phyloP scores from a whole-genome alignment of 1,139 yeast species.

The Suhomyces maxii region DNA sequence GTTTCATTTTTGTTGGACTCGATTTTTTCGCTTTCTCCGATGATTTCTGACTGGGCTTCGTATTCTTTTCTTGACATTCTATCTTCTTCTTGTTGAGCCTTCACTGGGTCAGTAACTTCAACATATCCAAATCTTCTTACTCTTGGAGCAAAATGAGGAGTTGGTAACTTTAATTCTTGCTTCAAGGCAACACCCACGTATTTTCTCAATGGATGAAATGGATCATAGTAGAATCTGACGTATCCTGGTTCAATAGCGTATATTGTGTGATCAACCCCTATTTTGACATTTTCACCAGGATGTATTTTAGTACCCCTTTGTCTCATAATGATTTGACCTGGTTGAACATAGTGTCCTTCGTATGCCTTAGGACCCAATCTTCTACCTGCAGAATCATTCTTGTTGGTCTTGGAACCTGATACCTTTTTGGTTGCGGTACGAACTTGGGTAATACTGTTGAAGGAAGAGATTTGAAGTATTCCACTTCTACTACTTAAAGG shows the following conservation, averaged over 20 bases:
- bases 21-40: constrained; percentile 39
- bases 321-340: constrained; percentile 90
- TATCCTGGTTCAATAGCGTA: constrained; percentile 91
- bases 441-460: constrained; percentile 41
- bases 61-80: constrained; percentile 64
- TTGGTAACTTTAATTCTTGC: constrained; percentile 67
- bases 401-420: constrained; percentile 89
- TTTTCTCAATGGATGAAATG: constrained; percentile 93
- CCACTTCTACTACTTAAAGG: constrained; percentile 3
- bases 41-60: constrained; percentile 50
- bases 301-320: constrained; percentile 96
- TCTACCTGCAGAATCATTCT: constrained; percentile 94
- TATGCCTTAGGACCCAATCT: constrained; percentile 87
- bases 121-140: constrained; percentile 80
- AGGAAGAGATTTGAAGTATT: constrained; percentile 16
- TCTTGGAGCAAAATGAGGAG: constrained; percentile 86
- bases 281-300: constrained; percentile 90
- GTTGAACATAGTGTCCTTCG: constrained; percentile 64
- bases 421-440: constrained; percentile 94
- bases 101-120: constrained; percentile 49
- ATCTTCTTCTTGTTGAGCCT: constrained; percentile 57
- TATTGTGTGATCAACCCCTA: constrained; percentile 93
- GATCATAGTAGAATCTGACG: constrained; percentile 88
- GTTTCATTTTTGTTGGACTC: constrained; percentile 26
- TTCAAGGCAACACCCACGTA: constrained; percentile 85